Evolutionary conservation across 2,329 filamentous ascomycete species (phyloP), one percentile per base, ranked within the genome.

Genomic region (Colletotrichum sp.): DNA sequence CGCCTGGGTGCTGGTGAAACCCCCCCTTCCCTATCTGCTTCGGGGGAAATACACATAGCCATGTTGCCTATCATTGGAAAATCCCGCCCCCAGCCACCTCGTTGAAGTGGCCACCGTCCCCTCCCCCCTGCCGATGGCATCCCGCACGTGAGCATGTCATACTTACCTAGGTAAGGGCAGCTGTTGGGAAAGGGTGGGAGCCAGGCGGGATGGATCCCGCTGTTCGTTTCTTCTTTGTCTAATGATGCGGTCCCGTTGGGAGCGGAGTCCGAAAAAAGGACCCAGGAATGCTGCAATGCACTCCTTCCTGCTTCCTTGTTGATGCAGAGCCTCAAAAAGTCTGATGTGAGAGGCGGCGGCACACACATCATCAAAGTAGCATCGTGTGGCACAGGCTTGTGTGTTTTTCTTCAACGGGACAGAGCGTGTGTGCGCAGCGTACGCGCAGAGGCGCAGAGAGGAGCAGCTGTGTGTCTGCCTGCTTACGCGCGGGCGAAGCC

Each of bases 261-360:
- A 57, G 69, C 57, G 64, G 64, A 68, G 59, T 32, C 16, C n/a
- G 12, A 63, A 34, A 18, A 60, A 36, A 49, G 26, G 52, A 26
- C 21, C 36, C 9, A 52, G 55, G 34, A 52, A 52, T 52, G 44
- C 44, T 57, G 39, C 26, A 69, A 68, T 69, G 64, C 59, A 55
- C n/a, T 76, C 65, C 71, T 36, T 63, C 28, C 55, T 24, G 59
- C n/a, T 52, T 62, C 32, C 60, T 59, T 49, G n/a, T 13, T 57
- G 44, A 76, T 67, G 71, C 71, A 76, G 73, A 76, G 73, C 73
- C 73, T 73, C 70, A 76, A 28, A 13, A 16, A 6, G 21, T 72
- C 72, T 68, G 69, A 72, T 57, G 73, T 44, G 69, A 72, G 69
- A 67, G 26, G 59, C 24, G 55, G 55, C 12, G n/a, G 44, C 44